These are phyloP conservation scores for Sphagnum fallax DNA, from an alignment of 228 moss, liverwort and hornwort species.

Conservation along the genomic window DNA sequence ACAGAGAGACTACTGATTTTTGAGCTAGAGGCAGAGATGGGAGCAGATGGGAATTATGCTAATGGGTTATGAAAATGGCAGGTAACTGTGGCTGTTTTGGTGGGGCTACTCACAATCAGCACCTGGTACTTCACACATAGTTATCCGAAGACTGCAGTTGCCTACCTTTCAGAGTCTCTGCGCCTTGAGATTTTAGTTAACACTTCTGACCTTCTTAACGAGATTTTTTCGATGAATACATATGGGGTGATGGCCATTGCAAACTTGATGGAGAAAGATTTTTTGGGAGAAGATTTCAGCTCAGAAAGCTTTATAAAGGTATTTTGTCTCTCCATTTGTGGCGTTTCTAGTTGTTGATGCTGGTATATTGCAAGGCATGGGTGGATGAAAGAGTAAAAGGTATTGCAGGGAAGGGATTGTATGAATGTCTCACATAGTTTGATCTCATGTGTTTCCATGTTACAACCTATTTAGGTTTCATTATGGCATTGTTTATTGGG, in stretches of 20 bases:
- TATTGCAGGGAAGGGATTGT: too few species aligned
- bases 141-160: slow-evolving; percentile 56
- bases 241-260: slow-evolving; percentile 56
- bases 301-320: slow-evolving; percentile 43
- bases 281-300: slow-evolving; percentile 53
- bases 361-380: too few species aligned
- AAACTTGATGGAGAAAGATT: slow-evolving; percentile 54
- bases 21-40: neutral
- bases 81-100: slow-evolving; percentile 58
- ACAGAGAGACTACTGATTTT: too few species aligned
- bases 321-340: slow-evolving; percentile 4
- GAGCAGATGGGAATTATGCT: too few species aligned
- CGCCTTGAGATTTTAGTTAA: slow-evolving; percentile 52
- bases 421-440: too few species aligned
- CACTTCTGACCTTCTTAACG: slow-evolving; percentile 43
- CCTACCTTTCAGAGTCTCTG: slow-evolving; percentile 48
- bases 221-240: slow-evolving; percentile 52
- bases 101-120: slow-evolving; percentile 56
- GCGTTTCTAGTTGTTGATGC: too few species aligned
- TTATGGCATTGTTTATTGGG: too few species aligned
- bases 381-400: too few species aligned
- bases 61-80: slow-evolving; percentile 1
- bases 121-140: slow-evolving; percentile 67
- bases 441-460: too few species aligned
- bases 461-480: too few species aligned